These are phyloP conservation scores for Prunus mongolica DNA, from an alignment of 306 rosid species.

Conservation along the genomic window DNA sequence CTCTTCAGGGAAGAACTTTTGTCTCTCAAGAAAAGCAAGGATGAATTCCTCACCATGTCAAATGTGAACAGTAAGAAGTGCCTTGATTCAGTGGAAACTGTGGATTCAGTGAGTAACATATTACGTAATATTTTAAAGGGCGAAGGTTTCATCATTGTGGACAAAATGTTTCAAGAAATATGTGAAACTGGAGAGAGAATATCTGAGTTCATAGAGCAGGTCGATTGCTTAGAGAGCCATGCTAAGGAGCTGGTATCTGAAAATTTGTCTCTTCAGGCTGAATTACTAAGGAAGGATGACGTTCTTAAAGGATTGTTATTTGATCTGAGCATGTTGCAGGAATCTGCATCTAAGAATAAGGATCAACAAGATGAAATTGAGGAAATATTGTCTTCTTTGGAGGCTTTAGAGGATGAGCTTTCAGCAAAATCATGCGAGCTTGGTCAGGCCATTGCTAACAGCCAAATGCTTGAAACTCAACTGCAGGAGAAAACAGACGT, in stretches of 20 bases:
- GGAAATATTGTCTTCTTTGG: conserved; percentile 49
- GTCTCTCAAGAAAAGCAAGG: conserved; percentile 30
- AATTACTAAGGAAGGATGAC: conserved; percentile 72
- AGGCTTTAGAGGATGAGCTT: conserved; percentile 62
- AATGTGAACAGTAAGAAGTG: conserved; percentile 24
- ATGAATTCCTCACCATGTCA: conserved; percentile 25
- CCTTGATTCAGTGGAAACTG: conserved; percentile 27
- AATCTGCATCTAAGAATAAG: conserved; percentile 75
- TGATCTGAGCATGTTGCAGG: conserved; percentile 93
- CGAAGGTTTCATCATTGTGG: conserved; percentile 19
- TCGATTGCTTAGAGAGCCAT: conserved; percentile 40
- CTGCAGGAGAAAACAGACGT: conserved; percentile 48
- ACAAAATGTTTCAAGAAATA: conserved; percentile 30
- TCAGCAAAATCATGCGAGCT: conserved; percentile 63
- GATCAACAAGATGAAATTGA: conserved; percentile 78
- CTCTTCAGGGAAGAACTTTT: conserved; percentile 31
- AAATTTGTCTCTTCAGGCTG: conserved; percentile 47
- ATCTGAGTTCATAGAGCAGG: conserved; percentile 30
- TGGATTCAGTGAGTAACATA: conserved; percentile 25
- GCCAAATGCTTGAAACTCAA: conserved; percentile 56
- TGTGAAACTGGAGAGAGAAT: conserved; percentile 32
- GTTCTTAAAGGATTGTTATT: conserved; percentile 75
- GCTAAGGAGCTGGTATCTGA: conserved; percentile 40
- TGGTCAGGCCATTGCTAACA: conserved; percentile 41
- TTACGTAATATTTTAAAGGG: conserved; percentile 21